Evolutionary conservation across 768 basidiomycete genomes (phyloP).

Genomic region (Phaeotremella fagi): DNA sequence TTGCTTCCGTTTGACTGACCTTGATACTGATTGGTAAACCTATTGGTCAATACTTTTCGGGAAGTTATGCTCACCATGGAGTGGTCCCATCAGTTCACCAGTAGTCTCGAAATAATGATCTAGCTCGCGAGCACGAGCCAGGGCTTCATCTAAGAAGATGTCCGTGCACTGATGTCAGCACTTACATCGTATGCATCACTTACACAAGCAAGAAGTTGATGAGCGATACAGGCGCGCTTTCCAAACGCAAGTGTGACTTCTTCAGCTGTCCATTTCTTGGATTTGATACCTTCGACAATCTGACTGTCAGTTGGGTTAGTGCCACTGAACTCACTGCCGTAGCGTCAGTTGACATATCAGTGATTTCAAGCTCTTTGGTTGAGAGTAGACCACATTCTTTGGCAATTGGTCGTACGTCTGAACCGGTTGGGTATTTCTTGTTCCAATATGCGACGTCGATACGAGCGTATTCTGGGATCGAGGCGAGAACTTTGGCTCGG

Average conservation of each 20-base stretch:
- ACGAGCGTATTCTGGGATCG: not conserved
- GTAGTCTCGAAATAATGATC: constrained; percentile 19
- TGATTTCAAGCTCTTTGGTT: not conserved
- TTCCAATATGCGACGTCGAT: not conserved
- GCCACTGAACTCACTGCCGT: not conserved
- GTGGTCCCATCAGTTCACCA: constrained; percentile 42
- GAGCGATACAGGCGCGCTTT: constrained; percentile 25
- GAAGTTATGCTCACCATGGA: constrained; percentile 27
- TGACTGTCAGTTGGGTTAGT: not conserved
- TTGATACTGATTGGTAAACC: not conserved
- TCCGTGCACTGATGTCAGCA: constrained; percentile 1
- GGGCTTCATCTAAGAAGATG: constrained; percentile 19
- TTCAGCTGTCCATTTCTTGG: constrained; percentile 15
- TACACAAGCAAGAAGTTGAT: constrained; percentile 42
- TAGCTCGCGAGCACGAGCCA: constrained; percentile 21
- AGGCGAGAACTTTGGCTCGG: not conserved
- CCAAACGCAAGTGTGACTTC: constrained; percentile 27
- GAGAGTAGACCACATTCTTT: not conserved
- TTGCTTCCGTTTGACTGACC: no score
- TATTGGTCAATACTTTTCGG: not conserved
- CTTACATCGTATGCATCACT: constrained; percentile 46
- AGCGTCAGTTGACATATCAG: not conserved
- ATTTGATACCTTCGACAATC: constrained; percentile 10
- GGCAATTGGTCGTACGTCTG: not conserved
- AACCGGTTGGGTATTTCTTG: not conserved